Percentiles rank a stretch among this genome's conserved stretches.
Conservation (phyloP, 257 asterid genomes). For the Solanum paucissectum region DNA sequence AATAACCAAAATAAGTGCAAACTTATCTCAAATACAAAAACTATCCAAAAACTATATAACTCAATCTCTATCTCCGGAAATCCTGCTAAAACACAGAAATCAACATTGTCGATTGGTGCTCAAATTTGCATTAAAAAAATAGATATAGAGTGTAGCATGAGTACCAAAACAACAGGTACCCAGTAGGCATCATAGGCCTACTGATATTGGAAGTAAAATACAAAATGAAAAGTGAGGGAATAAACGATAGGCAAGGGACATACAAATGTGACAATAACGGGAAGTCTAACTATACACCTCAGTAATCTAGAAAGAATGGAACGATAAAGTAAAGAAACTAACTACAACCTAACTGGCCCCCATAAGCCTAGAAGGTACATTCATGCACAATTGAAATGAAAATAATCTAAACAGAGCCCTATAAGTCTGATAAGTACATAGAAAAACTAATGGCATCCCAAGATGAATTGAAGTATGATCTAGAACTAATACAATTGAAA, state of each 20-base stretch:
- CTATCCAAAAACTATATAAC: too few species aligned
- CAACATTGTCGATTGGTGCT: too few species aligned
- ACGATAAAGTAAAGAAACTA: neutral
- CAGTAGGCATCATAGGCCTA: too few species aligned
- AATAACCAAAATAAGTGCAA: too few species aligned
- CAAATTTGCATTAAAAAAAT: too few species aligned
- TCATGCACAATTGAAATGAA: neutral
- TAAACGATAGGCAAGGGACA: neutral
- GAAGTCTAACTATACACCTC: neutral
- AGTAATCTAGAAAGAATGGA: neutral
- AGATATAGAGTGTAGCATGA: neutral
- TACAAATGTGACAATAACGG: too few species aligned
- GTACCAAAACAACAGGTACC: too few species aligned
- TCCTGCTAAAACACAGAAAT: too few species aligned
- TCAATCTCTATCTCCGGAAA: too few species aligned
- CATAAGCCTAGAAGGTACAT: neutral
- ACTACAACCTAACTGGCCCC: neutral
- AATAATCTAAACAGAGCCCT: too few species aligned
- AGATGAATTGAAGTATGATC: neutral
- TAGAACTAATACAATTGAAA: neutral
- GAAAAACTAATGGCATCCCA: neutral
- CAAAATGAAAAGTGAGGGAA: neutral
- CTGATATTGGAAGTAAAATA: neutral
- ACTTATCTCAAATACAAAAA: too few species aligned
- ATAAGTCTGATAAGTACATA: neutral